Percentiles rank a stretch among this genome's conserved stretches.
Evolutionary conservation across 2,329 filamentous ascomycete species (phyloP).

Genomic region (Lasiodiplodia hormozganensis): DNA sequence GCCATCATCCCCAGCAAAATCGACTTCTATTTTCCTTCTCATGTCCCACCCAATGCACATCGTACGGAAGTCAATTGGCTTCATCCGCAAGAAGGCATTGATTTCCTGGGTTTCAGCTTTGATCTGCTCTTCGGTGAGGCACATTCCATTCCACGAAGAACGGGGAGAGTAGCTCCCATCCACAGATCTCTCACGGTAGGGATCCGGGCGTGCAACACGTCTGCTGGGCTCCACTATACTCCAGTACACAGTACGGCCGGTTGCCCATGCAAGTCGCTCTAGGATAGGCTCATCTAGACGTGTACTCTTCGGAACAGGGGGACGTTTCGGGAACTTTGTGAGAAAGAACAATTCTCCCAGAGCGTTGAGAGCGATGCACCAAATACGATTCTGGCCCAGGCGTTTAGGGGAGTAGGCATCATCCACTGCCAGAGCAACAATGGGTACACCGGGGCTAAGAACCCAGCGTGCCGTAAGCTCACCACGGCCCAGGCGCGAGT

Average conservation of each 20-base stretch:
- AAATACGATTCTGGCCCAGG: constrained; percentile 73
- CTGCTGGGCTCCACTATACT: constrained; percentile 79
- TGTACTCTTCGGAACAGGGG: constrained; percentile 56
- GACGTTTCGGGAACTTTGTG: constrained; percentile 69
- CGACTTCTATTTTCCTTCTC: constrained; percentile 82
- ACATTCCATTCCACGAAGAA: constrained; percentile 77
- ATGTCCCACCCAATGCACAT: constrained; percentile 91
- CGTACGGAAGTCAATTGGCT: constrained; percentile 79
- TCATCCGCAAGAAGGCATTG: constrained; percentile 74
- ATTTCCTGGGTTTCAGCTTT: constrained; percentile 81
- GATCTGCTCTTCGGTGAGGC: constrained; percentile 73
- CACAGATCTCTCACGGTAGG: constrained; percentile 69
- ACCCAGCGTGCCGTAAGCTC: constrained; percentile 88
- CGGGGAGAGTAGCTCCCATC: constrained; percentile 81
- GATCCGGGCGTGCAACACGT: constrained; percentile 73
- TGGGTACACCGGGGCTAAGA: constrained; percentile 89
- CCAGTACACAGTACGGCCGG: constrained; percentile 82
- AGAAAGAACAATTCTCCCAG: constrained; percentile 91
- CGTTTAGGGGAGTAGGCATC: constrained; percentile 79
- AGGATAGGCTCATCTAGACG: constrained; percentile 57
- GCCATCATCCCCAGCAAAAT: constrained; percentile 85
- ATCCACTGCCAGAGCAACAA: constrained; percentile 82
- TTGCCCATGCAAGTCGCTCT: constrained; percentile 76
- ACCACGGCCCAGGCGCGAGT: constrained; percentile 70
- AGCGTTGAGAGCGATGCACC: constrained; percentile 93